A percentile compares a stretch with the other conserved stretches of the same genome.
Evolutionary conservation across 345 rosid species (phyloP).

Genomic region (Eucalyptus regnans): DNA sequence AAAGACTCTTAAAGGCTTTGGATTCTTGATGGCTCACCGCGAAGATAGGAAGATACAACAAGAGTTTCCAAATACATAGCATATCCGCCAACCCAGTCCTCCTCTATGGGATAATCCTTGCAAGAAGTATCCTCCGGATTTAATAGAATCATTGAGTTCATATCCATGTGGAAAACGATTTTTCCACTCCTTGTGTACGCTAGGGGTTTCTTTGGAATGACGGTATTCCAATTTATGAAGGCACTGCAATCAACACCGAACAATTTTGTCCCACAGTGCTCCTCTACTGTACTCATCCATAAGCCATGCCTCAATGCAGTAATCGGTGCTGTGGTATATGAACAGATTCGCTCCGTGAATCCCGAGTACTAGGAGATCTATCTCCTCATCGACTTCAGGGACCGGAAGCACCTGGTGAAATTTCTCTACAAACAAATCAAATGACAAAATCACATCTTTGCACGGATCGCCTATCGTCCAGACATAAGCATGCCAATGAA

Average conservation of each 20-base stretch:
- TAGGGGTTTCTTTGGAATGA: no score
- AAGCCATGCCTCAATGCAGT: no score
- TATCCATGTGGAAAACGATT: no score
- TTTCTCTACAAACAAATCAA: not conserved
- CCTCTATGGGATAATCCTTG: not conserved
- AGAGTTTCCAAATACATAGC: not conserved
- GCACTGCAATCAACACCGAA: no score
- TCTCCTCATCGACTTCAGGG: not conserved
- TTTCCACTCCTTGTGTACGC: no score
- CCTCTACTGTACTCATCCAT: no score
- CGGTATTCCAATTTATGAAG: no score
- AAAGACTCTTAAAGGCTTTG: not conserved
- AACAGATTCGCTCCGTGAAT: not conserved
- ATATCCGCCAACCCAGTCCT: rapidly evolving
- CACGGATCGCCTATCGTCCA: rapidly evolving
- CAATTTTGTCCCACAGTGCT: no score
- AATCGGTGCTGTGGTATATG: no score
- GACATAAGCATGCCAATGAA: not conserved
- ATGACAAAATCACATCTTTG: not conserved
- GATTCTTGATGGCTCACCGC: not conserved
- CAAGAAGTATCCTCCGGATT: not conserved
- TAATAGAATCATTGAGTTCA: not conserved
- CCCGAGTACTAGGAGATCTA: not conserved
- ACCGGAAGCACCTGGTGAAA: not conserved
- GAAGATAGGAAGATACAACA: not conserved